Percentiles rank a stretch among this genome's conserved stretches.
Conservation (phyloP, 1,284 basidiomycete genomes). For the Entoloma clypeatum region DNA sequence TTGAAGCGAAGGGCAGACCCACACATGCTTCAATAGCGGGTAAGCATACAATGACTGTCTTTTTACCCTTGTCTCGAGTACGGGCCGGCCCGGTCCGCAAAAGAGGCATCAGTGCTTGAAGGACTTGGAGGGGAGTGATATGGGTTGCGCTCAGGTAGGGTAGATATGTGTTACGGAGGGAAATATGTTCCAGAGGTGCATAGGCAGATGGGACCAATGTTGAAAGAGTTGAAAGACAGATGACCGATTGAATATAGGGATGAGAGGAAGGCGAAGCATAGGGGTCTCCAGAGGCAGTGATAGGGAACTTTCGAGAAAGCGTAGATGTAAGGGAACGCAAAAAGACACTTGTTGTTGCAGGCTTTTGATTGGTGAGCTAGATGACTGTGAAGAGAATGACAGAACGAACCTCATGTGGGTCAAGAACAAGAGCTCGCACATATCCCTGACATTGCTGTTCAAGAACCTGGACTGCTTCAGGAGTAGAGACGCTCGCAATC, state of each 20-base stretch:
- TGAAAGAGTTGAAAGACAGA: conserved; percentile 65
- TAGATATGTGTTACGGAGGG: conserved; percentile 58
- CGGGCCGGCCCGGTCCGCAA: conserved; percentile 59
- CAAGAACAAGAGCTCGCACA: conserved; percentile 73
- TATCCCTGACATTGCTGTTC: conserved; percentile 68
- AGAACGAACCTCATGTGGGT: conserved; percentile 62
- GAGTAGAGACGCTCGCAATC: conserved; percentile 67
- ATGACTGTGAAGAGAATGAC: conserved; percentile 2
- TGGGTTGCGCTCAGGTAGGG: conserved; percentile 69
- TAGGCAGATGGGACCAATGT: conserved; percentile 36
- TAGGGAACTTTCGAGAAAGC: conserved; percentile 77
- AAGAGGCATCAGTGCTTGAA: conserved; percentile 73
- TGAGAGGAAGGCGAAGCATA: conserved; percentile 59
- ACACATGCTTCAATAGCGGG: conserved; percentile 66
- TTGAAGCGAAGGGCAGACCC: conserved; percentile 64
- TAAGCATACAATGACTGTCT: conserved; percentile 66
- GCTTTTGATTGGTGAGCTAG: conserved; percentile 37
- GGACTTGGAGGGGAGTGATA: conserved; percentile 66
- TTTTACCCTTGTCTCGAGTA: conserved; percentile 47
- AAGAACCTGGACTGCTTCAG: conserved; percentile 57
- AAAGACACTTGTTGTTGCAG: conserved; percentile 67
- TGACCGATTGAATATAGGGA: conserved; percentile 65
- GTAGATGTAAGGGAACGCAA: conserved; percentile 74
- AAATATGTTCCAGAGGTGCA: conserved; percentile 68
- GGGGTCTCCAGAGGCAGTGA: conserved; percentile 73